These are phyloP conservation scores for Wolfiporia cocos DNA, from an alignment of 1,284 basidiomycete species.

Conservation along the genomic window DNA sequence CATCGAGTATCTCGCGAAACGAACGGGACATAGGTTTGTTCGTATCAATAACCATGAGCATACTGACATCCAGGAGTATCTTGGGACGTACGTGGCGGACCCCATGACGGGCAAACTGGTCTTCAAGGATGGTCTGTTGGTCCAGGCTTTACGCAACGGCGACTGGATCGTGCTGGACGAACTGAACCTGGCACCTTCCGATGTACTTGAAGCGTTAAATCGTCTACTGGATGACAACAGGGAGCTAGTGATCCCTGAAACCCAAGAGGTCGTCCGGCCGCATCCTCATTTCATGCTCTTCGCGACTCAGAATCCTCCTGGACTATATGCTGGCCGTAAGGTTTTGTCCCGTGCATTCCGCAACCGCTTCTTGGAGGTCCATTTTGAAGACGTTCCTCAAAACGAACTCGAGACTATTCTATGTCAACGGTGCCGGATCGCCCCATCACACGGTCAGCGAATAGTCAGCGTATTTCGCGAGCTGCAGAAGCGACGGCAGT, in stretches of 20 bases:
- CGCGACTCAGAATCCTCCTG: constrained; percentile 97
- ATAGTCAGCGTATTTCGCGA: constrained; percentile 94
- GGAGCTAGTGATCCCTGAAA: constrained; percentile 94
- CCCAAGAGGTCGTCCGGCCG: constrained; percentile 90
- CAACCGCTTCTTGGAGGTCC: constrained; percentile 98
- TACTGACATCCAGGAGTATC: constrained; percentile 98
- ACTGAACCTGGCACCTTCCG: constrained; percentile 95
- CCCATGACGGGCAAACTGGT: constrained; percentile 87
- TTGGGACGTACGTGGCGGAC: constrained; percentile 96
- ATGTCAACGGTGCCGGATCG: constrained; percentile 83
- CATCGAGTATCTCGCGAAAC: constrained; percentile 90
- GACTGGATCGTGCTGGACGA: constrained; percentile 99
- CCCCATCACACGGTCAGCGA: constrained; percentile 86
- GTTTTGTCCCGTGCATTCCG: constrained; percentile 94
- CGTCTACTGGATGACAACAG: constrained; percentile 96
- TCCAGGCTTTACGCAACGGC: constrained; percentile 87
- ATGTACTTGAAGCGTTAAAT: constrained; percentile 97
- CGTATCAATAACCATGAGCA: constrained; percentile 99
- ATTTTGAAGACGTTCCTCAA: constrained; percentile 97
- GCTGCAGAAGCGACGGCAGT: constrained; percentile 88
- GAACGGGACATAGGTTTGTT: constrained; percentile 94
- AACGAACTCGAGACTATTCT: constrained; percentile 91
- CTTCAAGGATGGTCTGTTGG: constrained; percentile 92
- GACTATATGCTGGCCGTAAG: constrained; percentile 96
- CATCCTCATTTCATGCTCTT: constrained; percentile 98